Evolutionary conservation across 2,329 filamentous ascomycete species (phyloP).

Genomic region (Fusarium secorum): DNA sequence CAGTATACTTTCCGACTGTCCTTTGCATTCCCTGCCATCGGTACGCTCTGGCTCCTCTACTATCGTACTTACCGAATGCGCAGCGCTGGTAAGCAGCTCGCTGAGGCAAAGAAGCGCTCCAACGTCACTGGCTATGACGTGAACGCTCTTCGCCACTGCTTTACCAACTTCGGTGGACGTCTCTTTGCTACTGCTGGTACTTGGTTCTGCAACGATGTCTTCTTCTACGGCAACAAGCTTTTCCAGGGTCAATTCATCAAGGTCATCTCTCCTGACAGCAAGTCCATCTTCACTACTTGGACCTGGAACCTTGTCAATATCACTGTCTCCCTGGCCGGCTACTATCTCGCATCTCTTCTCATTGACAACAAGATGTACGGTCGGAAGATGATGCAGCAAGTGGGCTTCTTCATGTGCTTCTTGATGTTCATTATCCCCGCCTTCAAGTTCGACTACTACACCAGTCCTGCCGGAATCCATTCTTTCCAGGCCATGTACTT

Average conservation of each 20-base stretch:
- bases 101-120: conserved; percentile 82
- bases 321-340: conserved; percentile 82
- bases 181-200: conserved; percentile 84
- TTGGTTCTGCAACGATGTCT: conserved; percentile 97
- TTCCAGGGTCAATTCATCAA: conserved; percentile 92
- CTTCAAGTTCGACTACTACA: conserved; percentile 89
- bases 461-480: conserved; percentile 72
- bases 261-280: conserved; percentile 74
- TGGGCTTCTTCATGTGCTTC: conserved; percentile 93
- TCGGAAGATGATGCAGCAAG: conserved; percentile 93
- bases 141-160: conserved; percentile 79
- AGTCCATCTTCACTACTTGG: conserved; percentile 86
- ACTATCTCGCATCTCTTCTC: conserved; percentile 87
- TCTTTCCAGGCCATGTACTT: conserved; percentile 99
- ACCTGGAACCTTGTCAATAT: conserved; percentile 93
- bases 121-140: conserved; percentile 93
- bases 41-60: conserved; percentile 94
- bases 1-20: conserved; percentile 94
- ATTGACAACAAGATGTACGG: conserved; percentile 98
- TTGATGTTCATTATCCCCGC: conserved; percentile 91
- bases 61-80: conserved; percentile 97
- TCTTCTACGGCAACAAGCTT: conserved; percentile 99
- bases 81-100: conserved; percentile 82
- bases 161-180: conserved; percentile 85
- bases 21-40: conserved; percentile 88